Base-by-base conservation (phyloP, 2,329 filamentous ascomycete species). In the Aspergillus nomiae region DNA sequence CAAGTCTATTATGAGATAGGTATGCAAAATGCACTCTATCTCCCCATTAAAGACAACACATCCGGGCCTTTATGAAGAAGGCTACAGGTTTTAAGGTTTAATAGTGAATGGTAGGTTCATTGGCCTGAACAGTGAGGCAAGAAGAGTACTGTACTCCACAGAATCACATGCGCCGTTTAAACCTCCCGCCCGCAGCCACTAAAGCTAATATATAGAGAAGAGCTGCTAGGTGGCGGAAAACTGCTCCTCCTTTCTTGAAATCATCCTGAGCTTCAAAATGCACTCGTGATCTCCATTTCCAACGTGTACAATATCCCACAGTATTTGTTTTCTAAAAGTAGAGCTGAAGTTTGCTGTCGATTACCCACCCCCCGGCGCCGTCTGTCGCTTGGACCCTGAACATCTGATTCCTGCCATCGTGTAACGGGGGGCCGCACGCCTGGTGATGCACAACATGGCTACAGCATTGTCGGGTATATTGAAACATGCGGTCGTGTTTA, bases 361-460 rank as follows among this genome's bases (percentile, higher is more conserved):
- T 57, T 45, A 11, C 24, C 26, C n/a, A n/a, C 32, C 26, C 11
- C 11, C 21, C 21, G 21, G 21, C 21, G 24, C 21, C 5, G n/a
- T 38, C 19, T 56, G 32, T 56, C 54, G 28, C n/a, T 21, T 50
- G 34, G 8, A 30, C 26, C 24, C 11, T n/a, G 16, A 30, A 14
- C 24, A 24, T 46, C 26, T 30, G n/a, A 26, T 41, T 63, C 28
- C 4, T 32, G 28, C 19, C 28, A 5, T 12, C 21, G 30, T 43
- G 11, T 38, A 38, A 34, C n/a, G 26, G 28, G 50, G 30, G 19
- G 8, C 32, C 38, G 16, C 38, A 14, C 14, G 14, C 30, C 38
- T 48, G 14, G 24, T 6, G 24, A 30, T 41, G 21, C 45, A 30
- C 62, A 65, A 56, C 55, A 76, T 77, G 74, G 67, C 62, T 8